Evolutionary conservation across 202 grass and related monocot genomes (phyloP), one percentile per base, ranked within the genome.

Genomic region (Zoysia matrella): DNA sequence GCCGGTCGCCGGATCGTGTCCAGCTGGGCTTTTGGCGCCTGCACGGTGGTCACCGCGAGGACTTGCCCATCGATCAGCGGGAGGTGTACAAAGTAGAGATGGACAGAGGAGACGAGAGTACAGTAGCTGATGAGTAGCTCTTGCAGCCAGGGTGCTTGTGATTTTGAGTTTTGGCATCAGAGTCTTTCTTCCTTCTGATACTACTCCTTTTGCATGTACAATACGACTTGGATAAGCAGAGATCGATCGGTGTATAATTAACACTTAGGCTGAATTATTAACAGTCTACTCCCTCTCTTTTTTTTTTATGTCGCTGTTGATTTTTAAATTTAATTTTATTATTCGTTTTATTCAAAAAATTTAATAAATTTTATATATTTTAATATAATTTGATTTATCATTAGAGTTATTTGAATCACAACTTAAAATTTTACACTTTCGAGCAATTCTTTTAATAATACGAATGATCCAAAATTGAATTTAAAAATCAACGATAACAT

Each of bases 191-290:
- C 63, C 40, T 72, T 80, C 45, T 74, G 69, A 74, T 30, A 3
- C 57, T 9, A 3, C 16, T 22, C 57, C 57, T 30, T 61, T 9
- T 47, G 76, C 72, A 6, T 84, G 71, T 84, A 78, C 65, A 72
- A 41, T 83, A 74, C 45, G 41, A 76, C 30, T 36, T 36, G 10
- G 71, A 69, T 88, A 75, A 50, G 30, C 71, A 36, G 30, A 74
- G 61, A 74, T 47, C 43, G 46, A 74, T 60, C 53, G 50, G 57
- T 89, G 83, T 89, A 89, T 81, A 76, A 85, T 89, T 81, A 89
- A 13, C 65, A 54, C 58, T 36, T 57, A 3, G 58, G 5, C 8
- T 58, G 71, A 58, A 48, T 76, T 81, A 54, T 76, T 65, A 54
- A 72, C 67, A 81, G 45, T 66, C 30, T 36, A 36, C 30, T 36